Evolutionary conservation across 306 rosid species (phyloP).

Genomic region (Cicer pinnatifidum): DNA sequence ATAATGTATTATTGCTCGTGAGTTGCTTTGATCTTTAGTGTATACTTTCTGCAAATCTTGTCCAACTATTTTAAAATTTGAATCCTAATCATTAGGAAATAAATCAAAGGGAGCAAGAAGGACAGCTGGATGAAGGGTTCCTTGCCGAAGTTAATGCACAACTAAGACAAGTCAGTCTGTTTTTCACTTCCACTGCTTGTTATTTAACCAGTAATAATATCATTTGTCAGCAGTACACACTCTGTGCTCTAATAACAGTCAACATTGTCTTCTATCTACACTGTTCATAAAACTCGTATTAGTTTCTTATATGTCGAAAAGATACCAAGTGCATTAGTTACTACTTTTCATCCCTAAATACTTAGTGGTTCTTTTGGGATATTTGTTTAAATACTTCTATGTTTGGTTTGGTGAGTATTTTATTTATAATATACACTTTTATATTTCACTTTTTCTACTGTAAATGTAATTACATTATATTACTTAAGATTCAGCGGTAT

Average conservation of each 20-base stretch:
- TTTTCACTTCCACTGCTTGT: slow-evolving; percentile 25
- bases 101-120: slow-evolving; percentile 75
- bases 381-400: slow-evolving; percentile 14
- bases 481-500: slow-evolving; percentile 30
- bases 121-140: slow-evolving; percentile 89
- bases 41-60: slow-evolving; percentile 8
- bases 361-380: slow-evolving; percentile 24
- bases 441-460: slow-evolving; percentile 24
- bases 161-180: slow-evolving; percentile 76
- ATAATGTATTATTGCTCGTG: slow-evolving; percentile 19
- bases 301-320: slow-evolving; percentile 11
- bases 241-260: slow-evolving; percentile 2
- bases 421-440: background rate
- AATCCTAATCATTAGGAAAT: slow-evolving; percentile 63
- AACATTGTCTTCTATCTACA: background rate
- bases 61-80: slow-evolving; percentile 34
- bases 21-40: slow-evolving; percentile 21
- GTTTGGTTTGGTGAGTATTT: slow-evolving; percentile 11
- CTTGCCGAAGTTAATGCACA: slow-evolving; percentile 95
- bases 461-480: slow-evolving; percentile 6
- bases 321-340: background rate
- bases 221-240: slow-evolving; percentile 35
- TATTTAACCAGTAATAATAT: slow-evolving; percentile 22
- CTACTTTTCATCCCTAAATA: slow-evolving; percentile 13
- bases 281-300: background rate